Percentiles rank a stretch among this genome's conserved stretches.
These are phyloP conservation scores for Kodamaea suecica DNA, from an alignment of 1,139 yeast genomes.

Conservation along the genomic window DNA sequence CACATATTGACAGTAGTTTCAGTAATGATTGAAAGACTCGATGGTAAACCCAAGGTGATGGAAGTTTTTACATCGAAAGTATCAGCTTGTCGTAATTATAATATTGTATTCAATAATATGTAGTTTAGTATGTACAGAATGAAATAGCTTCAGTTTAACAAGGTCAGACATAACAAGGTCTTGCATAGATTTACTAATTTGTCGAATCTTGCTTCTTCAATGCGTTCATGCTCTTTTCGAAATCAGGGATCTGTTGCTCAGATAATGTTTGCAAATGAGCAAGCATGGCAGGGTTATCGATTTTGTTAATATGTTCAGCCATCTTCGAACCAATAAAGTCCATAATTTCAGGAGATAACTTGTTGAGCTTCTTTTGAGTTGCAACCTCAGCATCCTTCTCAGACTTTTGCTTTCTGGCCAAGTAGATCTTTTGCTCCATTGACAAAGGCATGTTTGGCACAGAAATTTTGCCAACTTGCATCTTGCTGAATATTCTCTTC, in stretches of 20 bases:
- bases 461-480: conserved; percentile 59
- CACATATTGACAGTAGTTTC: background rate
- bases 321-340: conserved; percentile 69
- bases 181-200: no score
- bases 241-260: conserved; percentile 1
- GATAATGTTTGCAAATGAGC: conserved; percentile 43
- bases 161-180: background rate
- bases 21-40: background rate
- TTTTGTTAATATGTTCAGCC: conserved; percentile 49
- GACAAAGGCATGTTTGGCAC: conserved; percentile 79
- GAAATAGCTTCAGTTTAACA: no score
- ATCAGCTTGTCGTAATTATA: background rate
- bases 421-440: conserved; percentile 59
- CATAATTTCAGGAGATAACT: conserved; percentile 65
- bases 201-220: background rate
- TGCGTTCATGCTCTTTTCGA: conserved; percentile 1
- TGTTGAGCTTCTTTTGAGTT: conserved; percentile 34
- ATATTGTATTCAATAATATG: background rate
- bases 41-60: no score
- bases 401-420: conserved; percentile 45
- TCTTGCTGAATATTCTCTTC: conserved; percentile 53
- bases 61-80: no score
- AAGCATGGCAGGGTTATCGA: conserved; percentile 36
- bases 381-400: conserved; percentile 39
- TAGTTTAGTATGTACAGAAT: background rate